Base-by-base conservation (phyloP, 495 filamentous ascomycete genomes). In the Trichoderma orchidacearum region DNA sequence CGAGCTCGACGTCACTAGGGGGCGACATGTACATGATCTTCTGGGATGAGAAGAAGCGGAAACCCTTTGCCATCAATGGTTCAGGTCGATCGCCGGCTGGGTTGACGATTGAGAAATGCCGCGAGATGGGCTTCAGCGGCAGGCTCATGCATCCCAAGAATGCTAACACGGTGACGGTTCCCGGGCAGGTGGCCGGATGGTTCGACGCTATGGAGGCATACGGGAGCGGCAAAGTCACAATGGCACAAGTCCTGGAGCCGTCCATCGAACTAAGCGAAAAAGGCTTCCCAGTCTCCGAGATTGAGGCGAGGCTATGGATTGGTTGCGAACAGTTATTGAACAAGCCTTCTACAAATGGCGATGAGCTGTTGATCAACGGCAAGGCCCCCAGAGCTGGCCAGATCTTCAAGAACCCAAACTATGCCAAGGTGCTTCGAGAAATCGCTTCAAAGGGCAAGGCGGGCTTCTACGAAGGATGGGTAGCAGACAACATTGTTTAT, bases 21-120 rank as follows among this genome's bases (percentile, higher is more conserved):
- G 93, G 93, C 30, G 93, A 98, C 72, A 90, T 96, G 83, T 98
- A 97, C 75, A 95, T 89, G 68, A 83, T 98, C 6, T 97, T 83
- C 77, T 97, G 94, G 72, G 78, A 89, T 63, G 85, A 87, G 50
- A 81, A 85, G 60, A 92, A 84, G 0, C 85, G 84, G 62, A 88
- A 85, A 57, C 81, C 96, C 9, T 85, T 82, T 58, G 87, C 88
- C 5, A 70, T 98, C 58, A 98, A 98, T 69, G 94, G 91, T 23
- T 95, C 90, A 1, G 93, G 93, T 12, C 81, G 94, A n/a, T 83
- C 89, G 3, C 82, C 87, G 2, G 73, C 67, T 17, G 79, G 79
- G 27, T 81, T 70, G 28, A 87, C 85, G 0, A 74, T 95, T 5
- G 82, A 87, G 59, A 71, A 74, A 12, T 76, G 94, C 50, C 77